Percentiles rank a stretch among this genome's conserved stretches.
Evolutionary conservation across 2,329 filamentous ascomycete genomes (phyloP).

Genomic region (Pezicula neosporulosa): DNA sequence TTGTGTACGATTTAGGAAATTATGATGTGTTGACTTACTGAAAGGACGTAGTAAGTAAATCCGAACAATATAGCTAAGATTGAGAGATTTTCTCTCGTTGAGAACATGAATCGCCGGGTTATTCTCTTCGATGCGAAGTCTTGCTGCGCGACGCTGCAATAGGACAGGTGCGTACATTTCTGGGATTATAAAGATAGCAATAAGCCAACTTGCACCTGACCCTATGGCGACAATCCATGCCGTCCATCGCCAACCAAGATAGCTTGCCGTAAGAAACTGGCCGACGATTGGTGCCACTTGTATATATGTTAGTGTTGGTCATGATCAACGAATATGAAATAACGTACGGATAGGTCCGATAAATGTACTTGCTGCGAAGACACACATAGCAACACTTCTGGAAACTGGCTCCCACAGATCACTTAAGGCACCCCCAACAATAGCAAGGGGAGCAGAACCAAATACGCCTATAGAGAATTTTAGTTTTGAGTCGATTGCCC

Average conservation of each 20-base stretch:
- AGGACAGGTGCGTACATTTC: constrained; percentile 47
- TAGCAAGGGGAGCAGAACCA: constrained; percentile 20
- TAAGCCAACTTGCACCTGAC: constrained; percentile 31
- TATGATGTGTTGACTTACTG: neutral
- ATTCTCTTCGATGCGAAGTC: constrained; percentile 40
- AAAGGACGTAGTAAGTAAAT: constrained; percentile 27
- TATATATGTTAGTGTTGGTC: neutral
- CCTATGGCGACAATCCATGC: constrained; percentile 49
- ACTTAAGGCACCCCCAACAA: constrained; percentile 19
- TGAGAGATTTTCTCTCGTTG: constrained; percentile 19
- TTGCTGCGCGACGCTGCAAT: constrained; percentile 39
- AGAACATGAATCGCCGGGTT: constrained; percentile 30
- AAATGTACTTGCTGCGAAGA: constrained; percentile 47
- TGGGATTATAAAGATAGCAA: constrained; percentile 39
- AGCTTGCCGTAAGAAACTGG: constrained; percentile 40
- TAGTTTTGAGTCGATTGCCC: too few relatives aligned
- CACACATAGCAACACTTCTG: constrained; percentile 62
- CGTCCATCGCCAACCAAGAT: constrained; percentile 53
- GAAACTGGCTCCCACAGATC: constrained; percentile 39
- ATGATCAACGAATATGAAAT: neutral
- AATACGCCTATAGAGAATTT: too few relatives aligned
- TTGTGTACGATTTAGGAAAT: constrained; percentile 14
- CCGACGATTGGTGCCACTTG: constrained; percentile 43
- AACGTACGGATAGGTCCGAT: constrained; percentile 20
- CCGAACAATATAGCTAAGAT: constrained; percentile 21